These are phyloP conservation scores for Meyerozyma smithsonii DNA, from an alignment of 1,139 yeast genomes.

Conservation along the genomic window DNA sequence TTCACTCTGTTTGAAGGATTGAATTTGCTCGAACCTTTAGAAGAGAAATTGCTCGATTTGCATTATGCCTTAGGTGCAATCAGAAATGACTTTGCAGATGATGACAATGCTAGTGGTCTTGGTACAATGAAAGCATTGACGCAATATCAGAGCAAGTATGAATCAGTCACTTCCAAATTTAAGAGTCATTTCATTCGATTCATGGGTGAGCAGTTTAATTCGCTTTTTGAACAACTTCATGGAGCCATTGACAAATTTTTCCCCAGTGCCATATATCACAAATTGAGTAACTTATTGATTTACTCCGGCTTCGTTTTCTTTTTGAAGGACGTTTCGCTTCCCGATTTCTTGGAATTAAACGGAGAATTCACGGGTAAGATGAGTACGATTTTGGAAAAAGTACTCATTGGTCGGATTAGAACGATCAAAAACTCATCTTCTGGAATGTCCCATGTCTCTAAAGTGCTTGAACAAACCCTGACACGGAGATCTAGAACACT, in stretches of 20 bases:
- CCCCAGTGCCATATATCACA: slow-evolving; percentile 18
- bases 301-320: slow-evolving; percentile 64
- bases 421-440: slow-evolving; percentile 15
- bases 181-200: slow-evolving; percentile 44
- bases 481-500: slow-evolving; percentile 29
- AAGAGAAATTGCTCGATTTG: slow-evolving; percentile 53
- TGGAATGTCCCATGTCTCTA: slow-evolving; percentile 7
- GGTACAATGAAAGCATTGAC: slow-evolving; percentile 70
- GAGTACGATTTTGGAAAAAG: slow-evolving; percentile 25
- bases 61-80: slow-evolving; percentile 63
- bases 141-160: slow-evolving; percentile 63
- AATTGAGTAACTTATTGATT: slow-evolving; percentile 42
- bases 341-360: slow-evolving; percentile 26
- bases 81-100: slow-evolving; percentile 37
- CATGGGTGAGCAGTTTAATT: slow-evolving; percentile 39
- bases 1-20: slow-evolving; percentile 48
- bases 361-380: slow-evolving; percentile 22
- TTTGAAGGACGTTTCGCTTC: slow-evolving; percentile 51
- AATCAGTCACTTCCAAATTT: slow-evolving; percentile 51
- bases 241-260: slow-evolving; percentile 6
- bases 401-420: slow-evolving; percentile 21
- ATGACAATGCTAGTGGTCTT: slow-evolving; percentile 38
- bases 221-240: slow-evolving; percentile 26
- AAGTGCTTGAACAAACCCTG: slow-evolving; percentile 11
- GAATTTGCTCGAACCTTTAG: slow-evolving; percentile 46